Evolutionary conservation across 495 filamentous ascomycete genomes (phyloP), one percentile per base, ranked within the genome.

Genomic region (Parathielavia appendiculata): DNA sequence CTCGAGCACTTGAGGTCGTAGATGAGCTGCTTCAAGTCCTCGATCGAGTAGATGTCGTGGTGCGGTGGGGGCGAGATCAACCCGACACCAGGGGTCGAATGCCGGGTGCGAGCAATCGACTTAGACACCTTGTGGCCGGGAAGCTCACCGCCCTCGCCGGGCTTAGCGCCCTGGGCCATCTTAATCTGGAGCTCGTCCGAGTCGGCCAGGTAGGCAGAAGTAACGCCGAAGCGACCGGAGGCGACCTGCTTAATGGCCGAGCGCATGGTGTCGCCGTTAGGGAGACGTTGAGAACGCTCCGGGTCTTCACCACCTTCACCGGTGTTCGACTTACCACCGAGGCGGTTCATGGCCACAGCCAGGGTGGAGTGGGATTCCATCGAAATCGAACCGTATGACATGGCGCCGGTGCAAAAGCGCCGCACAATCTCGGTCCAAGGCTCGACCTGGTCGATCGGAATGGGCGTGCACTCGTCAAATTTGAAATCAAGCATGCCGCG

Each of bases 91-190:
- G 93, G 92, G 1, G 93, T 99, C n/a, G 93, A 99, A 77, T 97
- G 92, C 61, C 93, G 87, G 39, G 93, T 99, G 63, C 87, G 89
- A 58, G 91, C 93, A 68, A 99, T 99, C 32, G 95, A 88, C 63
- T 91, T 90, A 26, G 95, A 95, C 8, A 99, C 95, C 76, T 99
- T 99, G 79, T 97, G 92, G 32, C 93, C 93, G 35, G 93, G 93
- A 61, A 99, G 83, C 71, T 99, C 93, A 81, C 93, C 93, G 78
- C 93, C 93, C 73, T 99, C 93, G 69, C 93, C 93, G 61, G 93
- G 93, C 82, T 99, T 99, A 52, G 93, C 93, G 66, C 93, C 93
- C 75, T 99, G 93, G 11, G 93, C 93, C 93, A 99, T 99, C 82
- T 99, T 99, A 81, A 99, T 99, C 76, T 99, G 93, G 38, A 99